Percentiles rank a stretch among this genome's conserved stretches.
phyloP scores from a whole-genome alignment of 2,329 filamentous ascomycete species.

The Pseudocercospora pini-densiflorae region DNA sequence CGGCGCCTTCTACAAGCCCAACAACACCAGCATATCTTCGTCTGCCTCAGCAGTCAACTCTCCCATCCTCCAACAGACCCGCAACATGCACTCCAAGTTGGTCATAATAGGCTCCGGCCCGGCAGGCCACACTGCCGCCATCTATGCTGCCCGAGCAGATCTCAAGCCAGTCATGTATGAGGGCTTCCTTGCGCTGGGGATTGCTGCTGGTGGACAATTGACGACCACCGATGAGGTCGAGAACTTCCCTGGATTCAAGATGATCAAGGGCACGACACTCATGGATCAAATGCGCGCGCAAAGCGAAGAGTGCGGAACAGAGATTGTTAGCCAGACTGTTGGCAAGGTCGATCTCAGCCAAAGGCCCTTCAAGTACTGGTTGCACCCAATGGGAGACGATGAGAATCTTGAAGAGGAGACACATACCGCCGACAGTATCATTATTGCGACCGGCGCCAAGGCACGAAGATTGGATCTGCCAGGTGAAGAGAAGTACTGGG shows the following conservation, averaged over 20 bases:
- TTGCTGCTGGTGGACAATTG: slow-evolving; percentile 92
- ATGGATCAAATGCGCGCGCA: slow-evolving; percentile 97
- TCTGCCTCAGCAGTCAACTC: slow-evolving; percentile 35
- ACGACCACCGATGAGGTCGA: slow-evolving; percentile 98
- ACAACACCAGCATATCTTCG: slow-evolving; percentile 39
- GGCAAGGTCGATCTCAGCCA: slow-evolving; percentile 81
- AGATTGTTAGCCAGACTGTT: slow-evolving; percentile 92
- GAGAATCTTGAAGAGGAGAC: slow-evolving; percentile 69
- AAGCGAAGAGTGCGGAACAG: slow-evolving; percentile 88
- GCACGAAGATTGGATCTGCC: slow-evolving; percentile 80
- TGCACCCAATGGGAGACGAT: slow-evolving; percentile 74
- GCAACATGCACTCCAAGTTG: slow-evolving; percentile 89
- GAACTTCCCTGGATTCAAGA: slow-evolving; percentile 95
- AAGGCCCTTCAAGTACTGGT: slow-evolving; percentile 88
- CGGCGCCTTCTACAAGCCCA: slow-evolving; percentile 62
- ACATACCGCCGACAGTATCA: slow-evolving; percentile 88
- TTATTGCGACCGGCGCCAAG: slow-evolving; percentile 94
- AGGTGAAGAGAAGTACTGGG: slow-evolving; percentile 97
- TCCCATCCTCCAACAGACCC: slow-evolving; percentile 38
- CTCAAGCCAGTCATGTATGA: slow-evolving; percentile 95
- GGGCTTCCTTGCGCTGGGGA: slow-evolving; percentile 96
- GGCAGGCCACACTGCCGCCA: slow-evolving; percentile 93
- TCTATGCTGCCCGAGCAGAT: slow-evolving; percentile 94
- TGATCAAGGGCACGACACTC: slow-evolving; percentile 82
- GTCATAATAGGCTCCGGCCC: slow-evolving; percentile 84